Evolutionary conservation across 371 early-diverging fungal genomes (phyloP), one percentile per base, ranked within the genome.

Genomic region (Chytridiales sp.): DNA sequence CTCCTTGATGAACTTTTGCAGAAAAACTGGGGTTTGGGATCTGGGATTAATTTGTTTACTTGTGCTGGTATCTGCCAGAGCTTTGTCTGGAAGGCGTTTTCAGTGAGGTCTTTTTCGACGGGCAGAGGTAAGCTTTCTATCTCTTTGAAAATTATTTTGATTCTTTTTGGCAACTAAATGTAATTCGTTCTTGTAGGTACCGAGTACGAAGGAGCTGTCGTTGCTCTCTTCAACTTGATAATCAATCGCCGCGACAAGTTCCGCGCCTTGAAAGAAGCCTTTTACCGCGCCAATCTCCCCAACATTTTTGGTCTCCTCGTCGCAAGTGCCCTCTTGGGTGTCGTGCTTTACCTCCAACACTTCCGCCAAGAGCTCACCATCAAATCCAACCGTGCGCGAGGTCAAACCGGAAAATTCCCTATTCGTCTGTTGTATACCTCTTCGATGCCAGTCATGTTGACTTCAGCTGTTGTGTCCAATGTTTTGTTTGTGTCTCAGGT

Each of bases 1-100:
- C 79, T 98, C 17, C 83, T 99, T 59, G 99, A 99, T 76, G 99
- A 99, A 84, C 86, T 99, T 62, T 83, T 99, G 61, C 99, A 99
- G 80, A 99, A 99, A 83, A 99, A 99, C 21, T 99, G 99, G 69
- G 99, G 99, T 67, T 84, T 99, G 57, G 99, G 99, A 29, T 97
- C 99, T 30, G 99, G 99, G 61, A 97, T 99, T 71, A 93, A 94
- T 62, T 83, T 99, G 66, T 99, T 99, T 74, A 96, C 99, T 78
- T 99, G 98, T 49, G 91, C 98, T 62, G 99, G 97, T 78, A 92
- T 99, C 58, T 97, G 97, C 74, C 99, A 99, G 80, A 94, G 85
- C 61, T 92, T 99, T 65, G 85, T 99, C 68, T 99, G 99, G 99
- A 93, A 98, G 79, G 91, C 95, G 17, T 86, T 99, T 64, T 91